Conservation (phyloP, 2,329 filamentous ascomycete species). For the Didymella lethalis region DNA sequence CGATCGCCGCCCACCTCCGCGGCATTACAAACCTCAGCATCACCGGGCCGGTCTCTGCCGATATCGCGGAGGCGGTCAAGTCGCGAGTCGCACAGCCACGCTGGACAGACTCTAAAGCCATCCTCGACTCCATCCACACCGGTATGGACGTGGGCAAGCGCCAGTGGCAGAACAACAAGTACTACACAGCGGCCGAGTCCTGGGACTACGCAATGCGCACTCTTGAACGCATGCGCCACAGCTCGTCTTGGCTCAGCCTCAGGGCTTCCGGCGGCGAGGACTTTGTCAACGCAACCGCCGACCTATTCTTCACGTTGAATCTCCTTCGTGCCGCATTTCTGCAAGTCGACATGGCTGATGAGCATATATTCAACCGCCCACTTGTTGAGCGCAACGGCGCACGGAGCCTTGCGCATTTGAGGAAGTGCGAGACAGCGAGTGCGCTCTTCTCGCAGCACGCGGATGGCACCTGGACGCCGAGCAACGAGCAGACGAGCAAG, state of each 20-base stretch:
- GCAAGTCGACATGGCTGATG: conserved; percentile 34
- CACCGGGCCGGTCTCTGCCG: conserved; percentile 27
- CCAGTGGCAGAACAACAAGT: conserved; percentile 38
- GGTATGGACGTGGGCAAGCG: conserved; percentile 40
- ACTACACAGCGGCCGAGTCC: conserved; percentile 29
- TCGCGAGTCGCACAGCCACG: conserved; percentile 31
- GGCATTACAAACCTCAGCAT: conserved; percentile 32
- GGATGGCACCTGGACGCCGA: conserved; percentile 35
- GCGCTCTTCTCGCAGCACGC: conserved; percentile 38
- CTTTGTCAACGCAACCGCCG: conserved; percentile 36
- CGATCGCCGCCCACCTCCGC: conserved; percentile 31
- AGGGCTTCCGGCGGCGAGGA: conserved; percentile 31
- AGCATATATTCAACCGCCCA: not conserved
- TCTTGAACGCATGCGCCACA: conserved; percentile 40
- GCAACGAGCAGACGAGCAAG: conserved; percentile 34
- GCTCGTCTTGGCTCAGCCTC: conserved; percentile 34
- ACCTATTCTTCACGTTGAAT: conserved; percentile 38
- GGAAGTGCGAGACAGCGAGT: conserved; percentile 33
- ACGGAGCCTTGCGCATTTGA: conserved; percentile 25
- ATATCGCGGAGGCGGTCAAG: conserved; percentile 23
- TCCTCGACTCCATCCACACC: conserved; percentile 35
- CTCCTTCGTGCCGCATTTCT: conserved; percentile 35
- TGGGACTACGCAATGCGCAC: conserved; percentile 38
- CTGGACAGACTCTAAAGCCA: conserved; percentile 35
- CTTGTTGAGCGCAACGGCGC: conserved; percentile 28